phyloP scores from a whole-genome alignment of 768 basidiomycete genomes.

The Agrocybe praecox region DNA sequence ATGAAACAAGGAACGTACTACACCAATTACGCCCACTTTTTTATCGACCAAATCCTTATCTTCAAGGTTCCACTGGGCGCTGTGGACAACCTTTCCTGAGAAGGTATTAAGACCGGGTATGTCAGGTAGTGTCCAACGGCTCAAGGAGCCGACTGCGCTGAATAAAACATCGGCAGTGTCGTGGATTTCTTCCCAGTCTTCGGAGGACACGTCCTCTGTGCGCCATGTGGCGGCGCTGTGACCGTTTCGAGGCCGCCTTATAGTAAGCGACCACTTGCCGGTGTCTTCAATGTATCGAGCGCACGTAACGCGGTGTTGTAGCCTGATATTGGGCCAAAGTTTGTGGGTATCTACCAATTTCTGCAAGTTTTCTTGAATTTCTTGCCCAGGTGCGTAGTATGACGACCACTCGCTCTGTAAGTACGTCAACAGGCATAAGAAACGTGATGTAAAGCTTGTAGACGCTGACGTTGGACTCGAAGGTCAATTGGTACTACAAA shows the following conservation, averaged over 20 bases:
- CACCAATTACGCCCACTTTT: constrained; percentile 59
- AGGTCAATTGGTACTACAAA: constrained; percentile 58
- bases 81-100: constrained; percentile 61
- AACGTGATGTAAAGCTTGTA: no score
- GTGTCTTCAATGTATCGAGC: constrained; percentile 51
- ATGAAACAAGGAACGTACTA: constrained; percentile 40
- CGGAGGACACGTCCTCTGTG: constrained; percentile 6
- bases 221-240: background rate
- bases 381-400: constrained; percentile 60
- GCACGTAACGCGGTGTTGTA: constrained; percentile 54
- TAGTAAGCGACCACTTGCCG: constrained; percentile 59
- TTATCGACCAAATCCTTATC: constrained; percentile 51
- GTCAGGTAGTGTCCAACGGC: constrained; percentile 69
- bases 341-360: constrained; percentile 58
- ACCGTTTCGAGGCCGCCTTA: constrained; percentile 33
- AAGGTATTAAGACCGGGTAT: constrained; percentile 60
- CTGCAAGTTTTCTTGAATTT: constrained; percentile 59
- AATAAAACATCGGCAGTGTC: constrained; percentile 62
- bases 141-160: constrained; percentile 52
- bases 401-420: constrained; percentile 58
- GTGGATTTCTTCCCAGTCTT: constrained; percentile 45
- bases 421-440: background rate
- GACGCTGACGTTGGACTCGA: constrained; percentile 52
- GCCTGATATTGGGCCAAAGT: constrained; percentile 52
- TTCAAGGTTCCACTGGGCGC: constrained; percentile 58